Conservation (phyloP, 805 yeast species). For the Candida vaughaniae region DNA sequence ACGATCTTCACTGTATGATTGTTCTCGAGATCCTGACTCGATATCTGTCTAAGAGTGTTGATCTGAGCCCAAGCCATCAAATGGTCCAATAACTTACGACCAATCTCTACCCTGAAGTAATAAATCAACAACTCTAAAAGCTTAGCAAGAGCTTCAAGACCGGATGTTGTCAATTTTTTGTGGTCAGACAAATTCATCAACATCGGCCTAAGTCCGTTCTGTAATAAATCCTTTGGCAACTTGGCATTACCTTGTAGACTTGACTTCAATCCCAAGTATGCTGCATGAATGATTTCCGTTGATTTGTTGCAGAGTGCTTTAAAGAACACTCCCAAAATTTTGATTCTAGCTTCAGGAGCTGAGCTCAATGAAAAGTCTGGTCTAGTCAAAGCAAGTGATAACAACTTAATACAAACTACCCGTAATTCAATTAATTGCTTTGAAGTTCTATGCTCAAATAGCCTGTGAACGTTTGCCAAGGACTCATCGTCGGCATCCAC, state of each 20-base stretch:
- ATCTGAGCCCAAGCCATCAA: slow-evolving; percentile 95
- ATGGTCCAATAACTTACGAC: slow-evolving; percentile 88
- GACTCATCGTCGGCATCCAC: slow-evolving; percentile 99
- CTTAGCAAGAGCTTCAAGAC: slow-evolving; percentile 87
- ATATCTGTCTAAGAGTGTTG: slow-evolving; percentile 65
- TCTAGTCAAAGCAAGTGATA: slow-evolving; percentile 80
- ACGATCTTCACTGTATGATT: slow-evolving; percentile 84
- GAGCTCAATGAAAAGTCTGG: slow-evolving; percentile 79
- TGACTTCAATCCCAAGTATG: slow-evolving; percentile 81
- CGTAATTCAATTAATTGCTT: slow-evolving; percentile 85
- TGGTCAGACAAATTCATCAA: slow-evolving; percentile 93
- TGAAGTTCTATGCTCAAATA: slow-evolving; percentile 82
- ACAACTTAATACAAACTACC: slow-evolving; percentile 81
- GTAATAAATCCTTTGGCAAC: slow-evolving; percentile 91
- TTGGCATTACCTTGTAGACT: slow-evolving; percentile 84
- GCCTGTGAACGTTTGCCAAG: slow-evolving; percentile 80
- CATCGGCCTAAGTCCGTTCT: slow-evolving; percentile 93
- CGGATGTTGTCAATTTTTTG: slow-evolving; percentile 82
- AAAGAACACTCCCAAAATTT: slow-evolving; percentile 91
- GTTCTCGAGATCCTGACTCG: slow-evolving; percentile 76
- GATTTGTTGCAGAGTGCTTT: slow-evolving; percentile 87
- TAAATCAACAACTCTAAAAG: slow-evolving; percentile 83
- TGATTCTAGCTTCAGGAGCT: slow-evolving; percentile 72
- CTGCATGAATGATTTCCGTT: slow-evolving; percentile 86
- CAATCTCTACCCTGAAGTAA: slow-evolving; percentile 95